phyloP scores from a whole-genome alignment of 108 stramenopile species.

The Bacterosira constricta region DNA sequence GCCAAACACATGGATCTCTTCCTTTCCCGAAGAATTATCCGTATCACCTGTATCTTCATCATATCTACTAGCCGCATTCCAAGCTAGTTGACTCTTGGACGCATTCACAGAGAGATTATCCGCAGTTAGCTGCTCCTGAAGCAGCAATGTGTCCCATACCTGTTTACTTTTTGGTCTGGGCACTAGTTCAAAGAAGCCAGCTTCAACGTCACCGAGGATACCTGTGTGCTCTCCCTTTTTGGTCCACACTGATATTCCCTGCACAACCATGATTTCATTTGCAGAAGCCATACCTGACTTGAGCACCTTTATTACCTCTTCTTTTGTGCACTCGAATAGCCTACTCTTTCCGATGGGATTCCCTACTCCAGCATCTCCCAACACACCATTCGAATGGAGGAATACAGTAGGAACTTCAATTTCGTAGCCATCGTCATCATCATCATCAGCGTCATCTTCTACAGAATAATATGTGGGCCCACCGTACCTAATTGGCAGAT shows the following conservation, averaged over 20 bases:
- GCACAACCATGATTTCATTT: constrained; percentile 56
- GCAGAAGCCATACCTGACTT: constrained; percentile 30
- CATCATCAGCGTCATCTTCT: constrained; percentile 28
- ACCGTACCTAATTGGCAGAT: constrained; percentile 60
- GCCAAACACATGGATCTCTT: constrained; percentile 23
- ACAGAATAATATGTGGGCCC: constrained; percentile 37
- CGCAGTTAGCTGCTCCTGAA: constrained; percentile 7
- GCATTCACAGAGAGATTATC: constrained; percentile 22
- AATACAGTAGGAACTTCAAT: constrained; percentile 23
- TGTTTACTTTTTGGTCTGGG: neutral
- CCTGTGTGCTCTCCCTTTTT: constrained; percentile 24
- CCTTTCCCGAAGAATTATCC: neutral
- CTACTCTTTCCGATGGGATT: constrained; percentile 28
- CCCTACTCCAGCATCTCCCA: constrained; percentile 44
- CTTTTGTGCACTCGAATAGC: constrained; percentile 39
- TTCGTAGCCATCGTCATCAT: constrained; percentile 17
- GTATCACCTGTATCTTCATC: neutral
- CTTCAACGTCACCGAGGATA: constrained; percentile 36
- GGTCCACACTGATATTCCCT: constrained; percentile 66
- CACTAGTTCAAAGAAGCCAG: constrained; percentile 42
- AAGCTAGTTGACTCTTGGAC: constrained; percentile 21
- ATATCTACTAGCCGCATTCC: constrained; percentile 18
- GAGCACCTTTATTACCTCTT: constrained; percentile 48
- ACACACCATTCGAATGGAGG: constrained; percentile 46
- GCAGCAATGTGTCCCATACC: constrained; percentile 26